Percentiles rank a stretch among this genome's conserved stretches.
phyloP scores from a whole-genome alignment of 306 rosid genomes.

The Medicago ruthenica region DNA sequence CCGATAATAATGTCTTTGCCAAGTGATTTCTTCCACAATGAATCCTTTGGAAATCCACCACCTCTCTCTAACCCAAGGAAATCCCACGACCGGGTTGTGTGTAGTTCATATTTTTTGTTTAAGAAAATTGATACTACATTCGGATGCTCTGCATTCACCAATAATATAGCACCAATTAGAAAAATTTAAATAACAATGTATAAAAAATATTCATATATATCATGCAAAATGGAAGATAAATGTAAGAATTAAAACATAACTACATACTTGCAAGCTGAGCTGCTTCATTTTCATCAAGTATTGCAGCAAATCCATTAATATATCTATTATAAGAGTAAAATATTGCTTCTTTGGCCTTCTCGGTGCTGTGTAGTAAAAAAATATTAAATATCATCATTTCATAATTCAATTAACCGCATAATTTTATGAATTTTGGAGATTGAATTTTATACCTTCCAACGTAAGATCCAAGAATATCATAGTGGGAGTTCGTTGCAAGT shows the following conservation, averaged over 20 bases:
- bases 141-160: constrained; percentile 53
- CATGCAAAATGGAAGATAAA: not conserved
- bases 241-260: not conserved
- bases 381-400: not conserved
- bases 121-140: constrained; percentile 60
- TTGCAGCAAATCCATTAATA: constrained; percentile 87
- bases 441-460: constrained; percentile 60
- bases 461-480: constrained; percentile 56
- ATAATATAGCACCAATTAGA: not conserved
- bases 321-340: constrained; percentile 65
- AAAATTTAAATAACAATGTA: not conserved
- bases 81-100: constrained; percentile 76
- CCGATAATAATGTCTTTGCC: constrained; percentile 73
- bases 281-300: constrained; percentile 65
- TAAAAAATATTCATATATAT: no score
- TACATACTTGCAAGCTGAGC: constrained; percentile 52
- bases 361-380: constrained; percentile 42
- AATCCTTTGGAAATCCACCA: constrained; percentile 22
- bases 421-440: not conserved
- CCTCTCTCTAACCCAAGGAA: constrained; percentile 56
- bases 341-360: constrained; percentile 60
- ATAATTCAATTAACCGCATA: not conserved
- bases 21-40: constrained; percentile 57
- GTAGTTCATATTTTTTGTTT: constrained; percentile 50
- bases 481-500: constrained; percentile 48